Evolutionary conservation across 495 filamentous ascomycete genomes (phyloP).

Genomic region (Neurospora tetraspora): DNA sequence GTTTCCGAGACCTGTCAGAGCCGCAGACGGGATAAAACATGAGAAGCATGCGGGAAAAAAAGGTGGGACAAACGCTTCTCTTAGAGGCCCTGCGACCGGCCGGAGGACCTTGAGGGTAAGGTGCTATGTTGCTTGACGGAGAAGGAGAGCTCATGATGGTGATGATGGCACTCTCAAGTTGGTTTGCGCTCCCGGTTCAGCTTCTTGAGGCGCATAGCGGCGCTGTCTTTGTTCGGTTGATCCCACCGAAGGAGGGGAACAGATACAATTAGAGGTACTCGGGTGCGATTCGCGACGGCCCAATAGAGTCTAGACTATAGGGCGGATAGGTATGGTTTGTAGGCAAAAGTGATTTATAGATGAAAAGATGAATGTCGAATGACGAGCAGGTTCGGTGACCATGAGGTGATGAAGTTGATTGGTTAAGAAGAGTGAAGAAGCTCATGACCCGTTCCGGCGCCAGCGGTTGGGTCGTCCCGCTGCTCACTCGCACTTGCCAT

Average conservation of each 20-base stretch:
- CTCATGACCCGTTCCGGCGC: background rate
- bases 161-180: background rate
- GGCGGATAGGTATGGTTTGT: background rate
- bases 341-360: background rate
- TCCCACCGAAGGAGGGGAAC: background rate
- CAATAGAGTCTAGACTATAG: background rate
- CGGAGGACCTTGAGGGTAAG: conserved; percentile 3
- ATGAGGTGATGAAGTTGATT: conserved; percentile 1
- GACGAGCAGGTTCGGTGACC: background rate
- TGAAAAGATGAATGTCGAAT: background rate
- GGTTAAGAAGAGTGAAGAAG: background rate
- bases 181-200: background rate
- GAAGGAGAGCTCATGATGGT: conserved; percentile 24
- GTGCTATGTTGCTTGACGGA: background rate
- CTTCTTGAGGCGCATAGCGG: background rate
- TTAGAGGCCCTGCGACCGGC: conserved; percentile 22
- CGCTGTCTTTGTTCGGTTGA: background rate
- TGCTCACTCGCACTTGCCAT: background rate
- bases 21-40: background rate
- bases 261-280: background rate
- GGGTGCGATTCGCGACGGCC: background rate
- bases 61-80: conserved; percentile 20
- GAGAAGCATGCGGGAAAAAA: background rate
- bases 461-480: background rate
- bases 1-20: background rate